These are phyloP conservation scores for Geosmithia morbida DNA, from an alignment of 2,329 filamentous ascomycete genomes.

Conservation along the genomic window DNA sequence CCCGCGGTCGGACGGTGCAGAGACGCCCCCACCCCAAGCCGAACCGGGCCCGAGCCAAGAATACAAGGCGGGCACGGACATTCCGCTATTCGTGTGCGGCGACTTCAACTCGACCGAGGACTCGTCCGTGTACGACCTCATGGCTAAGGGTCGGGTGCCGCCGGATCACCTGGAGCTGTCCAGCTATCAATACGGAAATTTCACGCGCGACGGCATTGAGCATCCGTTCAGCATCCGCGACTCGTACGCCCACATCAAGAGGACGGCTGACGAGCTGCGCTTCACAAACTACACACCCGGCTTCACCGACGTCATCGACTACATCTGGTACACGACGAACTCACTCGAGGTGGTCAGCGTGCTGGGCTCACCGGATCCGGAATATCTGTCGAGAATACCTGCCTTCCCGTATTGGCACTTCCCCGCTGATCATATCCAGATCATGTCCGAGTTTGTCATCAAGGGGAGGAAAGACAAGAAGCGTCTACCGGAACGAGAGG, in stretches of 20 bases:
- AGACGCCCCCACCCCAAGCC: conserved; percentile 36
- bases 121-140: conserved; percentile 83
- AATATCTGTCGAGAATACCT: conserved; percentile 74
- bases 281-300: conserved; percentile 96
- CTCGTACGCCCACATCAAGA: conserved; percentile 69
- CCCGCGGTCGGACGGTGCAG: conserved; percentile 27
- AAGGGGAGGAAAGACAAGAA: conserved; percentile 78
- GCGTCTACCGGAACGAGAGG: conserved; percentile 45
- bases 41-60: conserved; percentile 72
- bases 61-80: conserved; percentile 74
- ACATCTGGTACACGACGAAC: conserved; percentile 95
- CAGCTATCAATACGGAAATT: conserved; percentile 78
- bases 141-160: conserved; percentile 65
- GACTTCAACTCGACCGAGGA: conserved; percentile 88
- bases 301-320: conserved; percentile 89
- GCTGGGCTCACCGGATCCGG: conserved; percentile 72
- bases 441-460: conserved; percentile 80
- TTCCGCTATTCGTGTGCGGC: conserved; percentile 81
- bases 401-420: conserved; percentile 93
- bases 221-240: conserved; percentile 93
- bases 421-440: conserved; percentile 81
- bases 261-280: conserved; percentile 68
- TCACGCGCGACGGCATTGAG: conserved; percentile 81
- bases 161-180: conserved; percentile 70
- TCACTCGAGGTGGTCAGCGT: conserved; percentile 71